Evolutionary conservation across 2,329 filamentous ascomycete genomes (phyloP), one percentile per base, ranked within the genome.

Genomic region (Penicillium griseofulvum): DNA sequence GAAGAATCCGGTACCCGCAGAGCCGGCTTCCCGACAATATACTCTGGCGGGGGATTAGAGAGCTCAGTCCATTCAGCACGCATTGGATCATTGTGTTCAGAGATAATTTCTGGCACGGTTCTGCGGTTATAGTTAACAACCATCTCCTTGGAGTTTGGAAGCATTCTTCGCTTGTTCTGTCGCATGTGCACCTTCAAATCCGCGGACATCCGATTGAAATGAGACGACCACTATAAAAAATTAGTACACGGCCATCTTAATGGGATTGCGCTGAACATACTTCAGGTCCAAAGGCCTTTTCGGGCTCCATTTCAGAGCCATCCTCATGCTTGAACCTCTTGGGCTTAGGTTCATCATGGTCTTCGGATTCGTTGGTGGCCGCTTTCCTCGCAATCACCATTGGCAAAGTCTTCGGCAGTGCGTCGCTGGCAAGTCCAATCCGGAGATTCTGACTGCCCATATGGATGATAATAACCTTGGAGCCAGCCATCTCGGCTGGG

Each of bases 141-240:
- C 55, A 97, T 80, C 69, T 99, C 94, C 73, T 96, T 96, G 0
- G 92, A 97, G 71, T 97, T 97, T n/a, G 94, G 94, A 47, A 97
- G 77, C 16, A 97, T 92, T 71, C 96, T 89, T 69, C 91, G 87
- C 80, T 97, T 97, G 76, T 96, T 96, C 63, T 86, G 84, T 58
- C 93, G 87, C 90, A 97, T 96, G 49, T 91, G 89, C 2, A 87
- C 78, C 75, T 96, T 96, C 58, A 99, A 84, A 42, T 97, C 92
- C 51, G 87, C 86, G 57, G 86, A 90, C 87, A 94, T 89, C 68
- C 87, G 88, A 54, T 85, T 85, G 74, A 92, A 97, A 68, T 83
- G 80, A 44, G 80, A 80, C 29, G 83, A 79, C 64, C 85, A 86
- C 76, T 85, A 58, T 47, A 22, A 17, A 42, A 50, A 39, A 28